These are phyloP conservation scores for Picochlorum costavermella DNA, from an alignment of 139 green algal species.

Conservation along the genomic window DNA sequence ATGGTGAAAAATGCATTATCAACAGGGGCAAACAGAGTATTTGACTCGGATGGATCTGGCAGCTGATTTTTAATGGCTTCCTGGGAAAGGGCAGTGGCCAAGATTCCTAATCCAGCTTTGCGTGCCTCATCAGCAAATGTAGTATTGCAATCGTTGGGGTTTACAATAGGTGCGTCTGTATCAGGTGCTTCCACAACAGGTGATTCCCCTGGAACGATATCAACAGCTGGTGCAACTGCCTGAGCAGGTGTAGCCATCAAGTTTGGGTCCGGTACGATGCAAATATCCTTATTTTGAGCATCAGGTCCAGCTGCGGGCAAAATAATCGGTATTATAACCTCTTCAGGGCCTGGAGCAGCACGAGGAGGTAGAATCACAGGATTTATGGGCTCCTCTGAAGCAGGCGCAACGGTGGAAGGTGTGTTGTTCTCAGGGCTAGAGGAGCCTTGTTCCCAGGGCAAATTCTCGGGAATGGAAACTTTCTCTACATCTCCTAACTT, in stretches of 20 bases:
- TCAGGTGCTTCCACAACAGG: not conserved
- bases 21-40: conserved; percentile 21
- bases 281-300: not conserved
- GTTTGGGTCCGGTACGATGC: not conserved
- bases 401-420: not conserved
- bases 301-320: not conserved
- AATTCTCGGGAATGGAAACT: conserved; percentile 12
- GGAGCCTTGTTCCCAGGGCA: conserved; percentile 1
- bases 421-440: not conserved
- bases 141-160: conserved; percentile 15
- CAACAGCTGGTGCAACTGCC: not conserved
- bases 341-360: not conserved
- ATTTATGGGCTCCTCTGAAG: not conserved
- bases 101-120: conserved; percentile 9
- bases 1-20: conserved; percentile 26
- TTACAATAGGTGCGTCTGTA: not conserved
- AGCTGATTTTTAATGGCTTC: conserved; percentile 6
- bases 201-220: not conserved
- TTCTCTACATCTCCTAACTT: conserved; percentile 9
- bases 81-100: conserved; percentile 23
- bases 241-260: not conserved
- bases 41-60: conserved; percentile 7
- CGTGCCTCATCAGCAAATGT: conserved; percentile 20
- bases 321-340: not conserved
- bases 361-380: not conserved